These are phyloP conservation scores for Skeletonema marinoi DNA, from an alignment of 108 stramenopile species.

Conservation along the genomic window DNA sequence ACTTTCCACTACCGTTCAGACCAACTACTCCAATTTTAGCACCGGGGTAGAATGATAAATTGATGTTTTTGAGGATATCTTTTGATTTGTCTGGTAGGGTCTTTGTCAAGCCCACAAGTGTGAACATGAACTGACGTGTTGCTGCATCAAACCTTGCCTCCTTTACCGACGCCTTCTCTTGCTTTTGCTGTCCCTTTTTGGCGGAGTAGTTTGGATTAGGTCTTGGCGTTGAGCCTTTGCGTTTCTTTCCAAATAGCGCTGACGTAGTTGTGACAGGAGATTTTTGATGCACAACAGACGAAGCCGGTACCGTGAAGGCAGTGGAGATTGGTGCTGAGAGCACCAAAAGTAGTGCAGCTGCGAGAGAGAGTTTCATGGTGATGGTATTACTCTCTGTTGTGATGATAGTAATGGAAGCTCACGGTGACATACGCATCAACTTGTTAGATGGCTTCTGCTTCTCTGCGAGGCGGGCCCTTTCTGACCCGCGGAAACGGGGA, in stretches of 20 bases:
- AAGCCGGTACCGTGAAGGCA: background rate
- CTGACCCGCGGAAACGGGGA: too few species aligned
- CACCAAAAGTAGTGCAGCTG: background rate
- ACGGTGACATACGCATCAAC: too few species aligned
- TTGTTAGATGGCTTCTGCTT: too few species aligned
- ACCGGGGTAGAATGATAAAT: slow-evolving; percentile 90
- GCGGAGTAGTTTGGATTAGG: slow-evolving; percentile 34
- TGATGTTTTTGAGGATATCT: slow-evolving; percentile 84
- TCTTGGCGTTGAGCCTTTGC: slow-evolving; percentile 24
- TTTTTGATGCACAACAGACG: background rate
- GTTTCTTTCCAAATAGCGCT: slow-evolving; percentile 33
- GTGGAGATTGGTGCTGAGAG: background rate
- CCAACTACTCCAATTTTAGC: slow-evolving; percentile 95
- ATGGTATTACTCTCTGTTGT: too few species aligned
- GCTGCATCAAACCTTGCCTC: slow-evolving; percentile 89
- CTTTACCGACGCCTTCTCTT: slow-evolving; percentile 82
- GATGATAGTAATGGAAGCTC: too few species aligned
- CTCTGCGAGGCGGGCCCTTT: too few species aligned
- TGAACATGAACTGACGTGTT: slow-evolving; percentile 90
- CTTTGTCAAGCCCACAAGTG: slow-evolving; percentile 78
- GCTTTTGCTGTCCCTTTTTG: slow-evolving; percentile 48
- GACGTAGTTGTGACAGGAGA: background rate
- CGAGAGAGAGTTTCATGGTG: background rate
- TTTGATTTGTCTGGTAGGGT: slow-evolving; percentile 86
- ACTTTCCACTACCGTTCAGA: slow-evolving; percentile 87